Conservation (phyloP, 2,329 filamentous ascomycete genomes). For the Fusarium dimerum region DNA sequence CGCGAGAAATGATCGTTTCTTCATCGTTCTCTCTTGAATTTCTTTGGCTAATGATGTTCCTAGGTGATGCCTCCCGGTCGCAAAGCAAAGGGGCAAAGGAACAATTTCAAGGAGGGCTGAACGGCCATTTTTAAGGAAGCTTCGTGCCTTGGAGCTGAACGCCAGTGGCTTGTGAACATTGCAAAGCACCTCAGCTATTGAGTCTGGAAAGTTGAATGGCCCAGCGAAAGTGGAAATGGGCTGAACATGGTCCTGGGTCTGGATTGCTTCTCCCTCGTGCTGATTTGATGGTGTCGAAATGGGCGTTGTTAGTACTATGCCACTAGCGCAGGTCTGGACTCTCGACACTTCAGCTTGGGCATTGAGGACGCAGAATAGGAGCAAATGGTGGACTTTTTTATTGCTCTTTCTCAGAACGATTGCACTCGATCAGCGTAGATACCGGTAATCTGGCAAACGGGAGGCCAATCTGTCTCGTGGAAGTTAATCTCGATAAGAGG, state of each 20-base stretch:
- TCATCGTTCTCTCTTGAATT: conserved; percentile 1
- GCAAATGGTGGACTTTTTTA: background rate
- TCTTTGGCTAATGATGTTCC: background rate
- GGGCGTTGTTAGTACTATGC: background rate
- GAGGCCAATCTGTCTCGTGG: too few species aligned
- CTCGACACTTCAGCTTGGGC: background rate
- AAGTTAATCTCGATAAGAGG: too few species aligned
- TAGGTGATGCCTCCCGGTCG: background rate
- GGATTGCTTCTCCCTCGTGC: background rate
- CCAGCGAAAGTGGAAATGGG: background rate
- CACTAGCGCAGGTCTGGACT: background rate
- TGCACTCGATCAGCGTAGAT: too few species aligned
- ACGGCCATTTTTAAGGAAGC: conserved; percentile 1
- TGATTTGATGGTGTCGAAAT: background rate
- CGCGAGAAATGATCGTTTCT: conserved; percentile 1
- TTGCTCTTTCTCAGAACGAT: too few species aligned
- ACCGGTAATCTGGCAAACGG: too few species aligned
- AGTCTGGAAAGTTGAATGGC: background rate
- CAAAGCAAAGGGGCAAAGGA: background rate
- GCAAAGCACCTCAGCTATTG: background rate
- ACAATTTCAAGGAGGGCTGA: background rate
- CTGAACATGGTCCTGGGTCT: background rate
- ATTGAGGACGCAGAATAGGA: background rate
- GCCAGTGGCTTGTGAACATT: conserved; percentile 14
- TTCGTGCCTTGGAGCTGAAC: conserved; percentile 11